These are phyloP conservation scores for Fusarium sp. DNA, from an alignment of 2,329 filamentous ascomycete genomes.

Conservation along the genomic window DNA sequence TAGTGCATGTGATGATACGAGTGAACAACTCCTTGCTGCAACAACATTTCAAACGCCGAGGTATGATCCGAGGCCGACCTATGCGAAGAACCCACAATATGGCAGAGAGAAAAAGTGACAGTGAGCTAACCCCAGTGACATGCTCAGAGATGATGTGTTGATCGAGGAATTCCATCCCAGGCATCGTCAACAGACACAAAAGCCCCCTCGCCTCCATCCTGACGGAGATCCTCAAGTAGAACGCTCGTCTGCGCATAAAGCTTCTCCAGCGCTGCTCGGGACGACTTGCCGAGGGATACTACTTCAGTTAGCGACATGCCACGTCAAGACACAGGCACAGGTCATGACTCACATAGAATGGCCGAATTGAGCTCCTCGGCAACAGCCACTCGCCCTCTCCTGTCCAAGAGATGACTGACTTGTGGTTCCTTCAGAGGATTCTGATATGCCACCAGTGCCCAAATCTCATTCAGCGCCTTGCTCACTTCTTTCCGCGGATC, in stretches of 20 bases:
- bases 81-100: slow-evolving; percentile 27
- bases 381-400: slow-evolving; percentile 75
- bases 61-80: slow-evolving; percentile 31
- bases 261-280: slow-evolving; percentile 82
- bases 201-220: slow-evolving; percentile 80
- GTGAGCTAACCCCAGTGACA: neutral
- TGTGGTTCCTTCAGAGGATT: slow-evolving; percentile 78
- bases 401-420: slow-evolving; percentile 79
- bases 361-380: slow-evolving; percentile 95
- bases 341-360: slow-evolving; percentile 74
- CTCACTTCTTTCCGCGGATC: slow-evolving; percentile 74
- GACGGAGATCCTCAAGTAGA: slow-evolving; percentile 80
- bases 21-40: slow-evolving; percentile 25
- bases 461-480: slow-evolving; percentile 81
- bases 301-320: slow-evolving; percentile 30
- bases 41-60: slow-evolving; percentile 37
- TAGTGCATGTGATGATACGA: slow-evolving; percentile 1
- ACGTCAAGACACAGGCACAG: neutral
- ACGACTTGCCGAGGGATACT: slow-evolving; percentile 92
- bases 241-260: slow-evolving; percentile 86
- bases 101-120: slow-evolving; percentile 9
- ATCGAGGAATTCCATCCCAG: slow-evolving; percentile 56
- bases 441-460: slow-evolving; percentile 84
- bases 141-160: slow-evolving; percentile 47
- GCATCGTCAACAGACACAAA: slow-evolving; percentile 72